Percentiles rank a stretch among this genome's conserved stretches.
Evolutionary conservation across 192 early-diverging fungal species (phyloP).

Genomic region (Haplosporangium gracile): DNA sequence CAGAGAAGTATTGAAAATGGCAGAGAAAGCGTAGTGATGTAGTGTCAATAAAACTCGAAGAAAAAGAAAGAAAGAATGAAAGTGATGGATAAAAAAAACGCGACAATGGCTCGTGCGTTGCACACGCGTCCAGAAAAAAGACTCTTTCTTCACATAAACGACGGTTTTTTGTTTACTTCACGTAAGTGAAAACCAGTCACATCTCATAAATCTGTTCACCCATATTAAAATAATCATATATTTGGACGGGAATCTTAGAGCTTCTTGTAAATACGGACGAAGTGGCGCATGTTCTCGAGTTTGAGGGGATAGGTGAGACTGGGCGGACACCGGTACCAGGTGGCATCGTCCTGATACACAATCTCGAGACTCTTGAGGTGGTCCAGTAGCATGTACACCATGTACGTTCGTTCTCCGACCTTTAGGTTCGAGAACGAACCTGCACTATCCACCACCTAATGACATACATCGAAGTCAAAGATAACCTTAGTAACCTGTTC

Average conservation of each 20-base stretch:
- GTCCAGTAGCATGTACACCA: constrained; percentile 92
- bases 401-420: constrained; percentile 83
- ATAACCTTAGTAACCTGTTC: background rate
- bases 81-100: too few species aligned
- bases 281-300: constrained; percentile 95
- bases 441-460: constrained; percentile 86
- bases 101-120: too few species aligned
- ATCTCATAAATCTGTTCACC: too few species aligned
- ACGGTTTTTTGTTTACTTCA: too few species aligned
- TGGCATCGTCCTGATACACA: constrained; percentile 76
- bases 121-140: too few species aligned
- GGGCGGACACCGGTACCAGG: constrained; percentile 80
- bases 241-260: constrained; percentile 41
- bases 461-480: background rate
- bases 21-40: background rate
- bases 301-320: constrained; percentile 81
- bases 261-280: constrained; percentile 85
- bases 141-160: too few species aligned
- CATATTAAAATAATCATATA: background rate
- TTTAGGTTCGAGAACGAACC: constrained; percentile 91
- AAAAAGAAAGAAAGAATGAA: background rate
- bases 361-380: constrained; percentile 76
- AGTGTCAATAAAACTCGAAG: background rate
- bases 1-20: background rate
- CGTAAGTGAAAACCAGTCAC: too few species aligned